Percentiles rank a stretch among this genome's conserved stretches.
phyloP scores from a whole-genome alignment of 192 early-diverging fungal species.

The Rhizophlyctis rosea region DNA sequence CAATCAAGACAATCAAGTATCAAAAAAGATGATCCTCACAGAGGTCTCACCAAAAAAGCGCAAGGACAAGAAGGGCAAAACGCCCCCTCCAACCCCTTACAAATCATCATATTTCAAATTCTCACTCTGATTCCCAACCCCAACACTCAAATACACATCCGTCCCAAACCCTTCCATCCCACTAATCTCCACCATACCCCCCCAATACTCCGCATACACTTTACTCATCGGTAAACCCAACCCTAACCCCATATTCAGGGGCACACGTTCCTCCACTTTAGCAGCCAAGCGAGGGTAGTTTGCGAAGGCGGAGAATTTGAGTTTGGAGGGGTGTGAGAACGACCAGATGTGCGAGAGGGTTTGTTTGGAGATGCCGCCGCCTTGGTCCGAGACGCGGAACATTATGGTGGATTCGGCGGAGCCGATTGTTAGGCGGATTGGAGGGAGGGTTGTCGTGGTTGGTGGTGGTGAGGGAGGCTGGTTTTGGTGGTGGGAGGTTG shows the following conservation, averaged over 20 bases:
- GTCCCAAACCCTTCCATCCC: constrained; percentile 88
- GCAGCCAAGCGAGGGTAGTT: constrained; percentile 75
- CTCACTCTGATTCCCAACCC: constrained; percentile 35
- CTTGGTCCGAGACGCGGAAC: constrained; percentile 91
- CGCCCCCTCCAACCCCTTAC: too few species aligned
- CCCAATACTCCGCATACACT: constrained; percentile 96
- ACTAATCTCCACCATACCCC: constrained; percentile 74
- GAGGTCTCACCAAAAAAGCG: too few species aligned
- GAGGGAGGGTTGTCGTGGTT: constrained; percentile 52
- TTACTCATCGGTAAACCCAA: constrained; percentile 87
- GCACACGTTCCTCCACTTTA: constrained; percentile 61
- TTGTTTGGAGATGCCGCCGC: constrained; percentile 74
- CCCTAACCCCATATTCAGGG: constrained; percentile 56
- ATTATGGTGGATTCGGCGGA: constrained; percentile 69
- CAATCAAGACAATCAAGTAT: too few species aligned
- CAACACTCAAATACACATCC: constrained; percentile 83
- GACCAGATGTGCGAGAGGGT: constrained; percentile 78
- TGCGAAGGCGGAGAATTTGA: constrained; percentile 59
- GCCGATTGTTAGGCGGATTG: constrained; percentile 83
- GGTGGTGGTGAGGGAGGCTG: constrained; percentile 11
- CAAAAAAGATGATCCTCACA: too few species aligned
- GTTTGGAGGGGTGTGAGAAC: constrained; percentile 65
- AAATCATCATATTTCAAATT: constrained; percentile 23
- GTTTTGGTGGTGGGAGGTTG: background rate
- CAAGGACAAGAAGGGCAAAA: too few species aligned